A percentile compares a stretch with the other conserved stretches of the same genome.
Conservation (phyloP, 345 rosid species). For the Cardamine resedifolia region DNA sequence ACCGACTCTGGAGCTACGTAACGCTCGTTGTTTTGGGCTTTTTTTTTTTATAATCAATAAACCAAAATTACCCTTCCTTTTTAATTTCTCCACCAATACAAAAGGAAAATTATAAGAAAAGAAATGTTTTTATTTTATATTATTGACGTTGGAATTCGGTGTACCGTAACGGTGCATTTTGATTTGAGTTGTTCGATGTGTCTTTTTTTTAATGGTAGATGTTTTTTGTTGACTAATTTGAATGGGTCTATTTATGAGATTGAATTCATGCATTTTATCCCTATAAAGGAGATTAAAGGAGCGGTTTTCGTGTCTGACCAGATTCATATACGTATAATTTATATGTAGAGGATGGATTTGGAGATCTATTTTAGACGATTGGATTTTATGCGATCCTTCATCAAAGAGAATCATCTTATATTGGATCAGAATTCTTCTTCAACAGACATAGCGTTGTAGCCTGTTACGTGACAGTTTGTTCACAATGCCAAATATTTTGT, state of each 20-base stretch:
- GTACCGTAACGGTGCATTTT: conserved; percentile 26
- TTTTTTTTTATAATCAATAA: not conserved
- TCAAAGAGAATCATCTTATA: not conserved
- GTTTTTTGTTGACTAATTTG: too few species aligned
- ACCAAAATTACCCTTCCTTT: not conserved
- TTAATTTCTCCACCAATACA: not conserved
- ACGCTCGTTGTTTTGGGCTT: not conserved
- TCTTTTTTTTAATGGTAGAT: conserved; percentile 40
- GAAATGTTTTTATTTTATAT: not conserved
- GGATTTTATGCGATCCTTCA: not conserved
- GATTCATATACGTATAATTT: too few species aligned
- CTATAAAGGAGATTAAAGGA: not conserved
- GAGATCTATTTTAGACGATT: not conserved
- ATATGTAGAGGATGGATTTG: not conserved
- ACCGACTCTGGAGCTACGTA: conserved; percentile 20
- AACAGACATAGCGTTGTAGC: too few species aligned
- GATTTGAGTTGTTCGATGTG: conserved; percentile 73
- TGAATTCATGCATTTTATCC: not conserved
- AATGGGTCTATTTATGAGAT: not conserved
- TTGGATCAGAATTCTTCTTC: too few species aligned
- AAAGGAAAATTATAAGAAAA: not conserved
- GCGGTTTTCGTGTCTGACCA: not conserved
- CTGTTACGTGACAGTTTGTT: too few species aligned
- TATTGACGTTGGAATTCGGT: conserved; percentile 20
- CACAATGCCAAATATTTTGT: too few species aligned